phyloP scores from a whole-genome alignment of 23 red algal species.

The Agarophyton chilense region DNA sequence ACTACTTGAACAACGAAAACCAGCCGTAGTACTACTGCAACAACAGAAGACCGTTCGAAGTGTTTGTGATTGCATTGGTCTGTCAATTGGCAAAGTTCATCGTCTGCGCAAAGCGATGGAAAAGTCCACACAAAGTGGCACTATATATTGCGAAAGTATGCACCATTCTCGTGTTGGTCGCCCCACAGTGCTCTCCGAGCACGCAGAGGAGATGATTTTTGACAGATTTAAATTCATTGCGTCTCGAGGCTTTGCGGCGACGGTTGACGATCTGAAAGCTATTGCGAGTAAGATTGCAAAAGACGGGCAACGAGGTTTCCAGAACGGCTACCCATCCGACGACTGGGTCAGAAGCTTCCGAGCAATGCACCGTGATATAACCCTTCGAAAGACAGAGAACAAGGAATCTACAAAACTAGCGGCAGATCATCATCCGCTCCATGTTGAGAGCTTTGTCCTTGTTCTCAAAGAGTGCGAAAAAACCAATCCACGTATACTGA shows the following conservation, averaged over 20 bases:
- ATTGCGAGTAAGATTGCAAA: not conserved
- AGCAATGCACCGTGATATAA: not conserved
- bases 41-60: no score
- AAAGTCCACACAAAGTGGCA: no score
- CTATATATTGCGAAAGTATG: no score
- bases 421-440: not conserved
- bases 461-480: not conserved
- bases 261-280: not conserved
- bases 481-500: not conserved
- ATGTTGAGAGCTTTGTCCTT: not conserved
- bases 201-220: not conserved
- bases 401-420: not conserved
- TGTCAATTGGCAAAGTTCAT: no score
- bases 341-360: constrained; percentile 15
- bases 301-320: not conserved
- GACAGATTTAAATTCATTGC: not conserved
- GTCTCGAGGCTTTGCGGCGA: not conserved
- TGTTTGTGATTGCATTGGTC: no score
- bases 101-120: no score
- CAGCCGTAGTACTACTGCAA: no score
- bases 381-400: constrained; percentile 7
- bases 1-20: no score
- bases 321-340: not conserved
- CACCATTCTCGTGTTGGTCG: no score
- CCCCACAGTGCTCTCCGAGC: not conserved